A percentile compares a stretch with the other conserved stretches of the same genome.
Conservation (phyloP, 2,329 filamentous ascomycete genomes). For the Talaromyces atroroseus region DNA sequence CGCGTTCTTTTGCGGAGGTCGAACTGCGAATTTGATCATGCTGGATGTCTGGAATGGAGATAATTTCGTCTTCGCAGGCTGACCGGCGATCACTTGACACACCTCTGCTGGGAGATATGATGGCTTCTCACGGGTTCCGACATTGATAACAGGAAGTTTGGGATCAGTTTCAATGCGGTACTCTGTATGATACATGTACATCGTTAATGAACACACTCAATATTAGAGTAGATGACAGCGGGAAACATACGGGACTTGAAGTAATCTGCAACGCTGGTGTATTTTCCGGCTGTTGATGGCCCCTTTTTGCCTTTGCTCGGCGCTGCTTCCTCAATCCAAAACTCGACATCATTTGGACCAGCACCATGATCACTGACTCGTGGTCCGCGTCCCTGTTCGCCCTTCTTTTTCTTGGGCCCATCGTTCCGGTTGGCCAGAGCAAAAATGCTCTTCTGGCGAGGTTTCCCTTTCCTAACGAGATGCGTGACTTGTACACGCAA, state of each 20-base stretch:
- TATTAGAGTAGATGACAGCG: not conserved
- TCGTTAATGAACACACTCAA: not conserved
- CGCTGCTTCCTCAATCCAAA: slow-evolving; percentile 43
- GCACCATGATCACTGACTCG: slow-evolving; percentile 37
- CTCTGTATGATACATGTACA: slow-evolving; percentile 20
- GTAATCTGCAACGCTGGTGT: slow-evolving; percentile 19
- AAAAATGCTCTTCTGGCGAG: slow-evolving; percentile 47
- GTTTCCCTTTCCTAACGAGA: slow-evolving; percentile 31
- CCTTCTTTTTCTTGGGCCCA: slow-evolving; percentile 28
- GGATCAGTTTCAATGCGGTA: slow-evolving; percentile 30
- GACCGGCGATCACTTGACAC: slow-evolving; percentile 57
- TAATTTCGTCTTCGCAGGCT: slow-evolving; percentile 55
- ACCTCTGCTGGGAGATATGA: slow-evolving; percentile 61
- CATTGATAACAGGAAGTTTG: slow-evolving; percentile 57
- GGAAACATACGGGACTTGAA: slow-evolving; percentile 18
- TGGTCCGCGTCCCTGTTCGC: slow-evolving; percentile 1
- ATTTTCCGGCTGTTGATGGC: slow-evolving; percentile 8
- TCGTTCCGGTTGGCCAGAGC: slow-evolving; percentile 40
- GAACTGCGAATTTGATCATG: slow-evolving; percentile 68
- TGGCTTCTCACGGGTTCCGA: slow-evolving; percentile 52
- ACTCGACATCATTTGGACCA: slow-evolving; percentile 50
- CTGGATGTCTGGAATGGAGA: slow-evolving; percentile 51
- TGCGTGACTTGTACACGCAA: slow-evolving; percentile 41
- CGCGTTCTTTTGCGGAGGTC: slow-evolving; percentile 60
- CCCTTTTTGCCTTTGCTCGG: slow-evolving; percentile 44